A percentile compares a stretch with the other conserved stretches of the same genome.
Conservation (phyloP, 2,329 filamentous ascomycete species). For the Fusarium odoratissimum region DNA sequence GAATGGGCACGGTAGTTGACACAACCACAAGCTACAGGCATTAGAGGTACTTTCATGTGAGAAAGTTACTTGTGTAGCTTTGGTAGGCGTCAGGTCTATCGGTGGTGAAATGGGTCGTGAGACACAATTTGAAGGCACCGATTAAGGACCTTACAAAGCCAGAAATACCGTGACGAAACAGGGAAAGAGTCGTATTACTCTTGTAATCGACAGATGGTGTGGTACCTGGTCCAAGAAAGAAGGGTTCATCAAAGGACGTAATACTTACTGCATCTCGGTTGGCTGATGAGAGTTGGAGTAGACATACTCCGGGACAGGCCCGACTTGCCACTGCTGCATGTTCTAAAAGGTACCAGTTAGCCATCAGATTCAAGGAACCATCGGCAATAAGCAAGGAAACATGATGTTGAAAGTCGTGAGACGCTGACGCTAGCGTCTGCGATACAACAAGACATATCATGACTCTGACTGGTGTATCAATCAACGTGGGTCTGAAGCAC, state of each 20-base stretch:
- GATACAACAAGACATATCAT: constrained; percentile 29
- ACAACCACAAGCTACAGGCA: constrained; percentile 6
- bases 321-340: constrained; percentile 73
- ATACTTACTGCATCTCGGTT: constrained; percentile 71
- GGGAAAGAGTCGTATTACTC: constrained; percentile 28
- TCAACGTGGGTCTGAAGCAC: constrained; percentile 42
- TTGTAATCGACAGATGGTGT: constrained; percentile 32
- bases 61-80: constrained; percentile 25
- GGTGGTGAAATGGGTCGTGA: constrained; percentile 35
- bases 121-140: constrained; percentile 3
- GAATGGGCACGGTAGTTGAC: constrained; percentile 39
- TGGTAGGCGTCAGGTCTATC: constrained; percentile 23
- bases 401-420: constrained; percentile 19
- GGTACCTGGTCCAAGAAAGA: constrained; percentile 43
- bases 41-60: constrained; percentile 19
- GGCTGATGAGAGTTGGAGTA: constrained; percentile 66
- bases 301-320: constrained; percentile 70
- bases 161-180: constrained; percentile 32
- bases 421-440: constrained; percentile 18
- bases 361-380: constrained; percentile 1
- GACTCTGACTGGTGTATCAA: constrained; percentile 36
- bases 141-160: background rate
- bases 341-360: constrained; percentile 53
- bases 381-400: constrained; percentile 20
- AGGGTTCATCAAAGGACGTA: constrained; percentile 55